Evolutionary conservation across 2,329 filamentous ascomycete genomes (phyloP), one percentile per base, ranked within the genome.

Genomic region (Nothopassalora personata): DNA sequence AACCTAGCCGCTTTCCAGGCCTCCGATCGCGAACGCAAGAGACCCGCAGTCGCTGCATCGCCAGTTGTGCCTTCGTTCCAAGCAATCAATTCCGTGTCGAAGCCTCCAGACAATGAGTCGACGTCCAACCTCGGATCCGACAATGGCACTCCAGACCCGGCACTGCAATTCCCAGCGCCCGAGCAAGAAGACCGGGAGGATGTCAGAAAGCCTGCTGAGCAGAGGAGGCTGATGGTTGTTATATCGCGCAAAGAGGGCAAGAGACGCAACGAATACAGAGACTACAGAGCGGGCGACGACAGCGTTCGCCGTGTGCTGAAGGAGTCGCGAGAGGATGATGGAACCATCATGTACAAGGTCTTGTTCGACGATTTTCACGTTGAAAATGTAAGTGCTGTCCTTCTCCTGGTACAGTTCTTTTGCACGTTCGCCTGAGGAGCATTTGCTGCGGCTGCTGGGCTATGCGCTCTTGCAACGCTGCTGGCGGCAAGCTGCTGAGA

Each of bases 261-360:
- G 18, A 58, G 53, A 23, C 27, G 27, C n/a, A 60, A 60, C 23
- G 62, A 66, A 3, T 68, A 64, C 23, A 61, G 67, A 33, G 70
- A 72, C 59, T 62, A 66, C 54, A 67, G 66, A 36, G 60, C 56
- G 36, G 66, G 70, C 43, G 60, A 54, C 39, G 63, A 69, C 56
- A 60, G 66, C 27, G 74, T 80, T 1, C 68, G 70, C n/a, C 67
- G 68, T 10, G 72, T 81, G 1, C 15, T 79, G n/a, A 67, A 71
- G 18, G 75, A 79, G 61, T 65, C 67, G 47, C 66, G 69, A 8
- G 62, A 66, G 13, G 66, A 64, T 4, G 71, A 73, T 18, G 67
- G 68, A 2, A 61, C 59, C 13, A 54, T 77, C 34, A 59, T 68
- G 9, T 81, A 78, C 57, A 67, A 74, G 56, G 76, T 80, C 15